Evolutionary conservation across 225 moss, liverwort and hornwort genomes (phyloP).

Genomic region (Ulota crispa): DNA sequence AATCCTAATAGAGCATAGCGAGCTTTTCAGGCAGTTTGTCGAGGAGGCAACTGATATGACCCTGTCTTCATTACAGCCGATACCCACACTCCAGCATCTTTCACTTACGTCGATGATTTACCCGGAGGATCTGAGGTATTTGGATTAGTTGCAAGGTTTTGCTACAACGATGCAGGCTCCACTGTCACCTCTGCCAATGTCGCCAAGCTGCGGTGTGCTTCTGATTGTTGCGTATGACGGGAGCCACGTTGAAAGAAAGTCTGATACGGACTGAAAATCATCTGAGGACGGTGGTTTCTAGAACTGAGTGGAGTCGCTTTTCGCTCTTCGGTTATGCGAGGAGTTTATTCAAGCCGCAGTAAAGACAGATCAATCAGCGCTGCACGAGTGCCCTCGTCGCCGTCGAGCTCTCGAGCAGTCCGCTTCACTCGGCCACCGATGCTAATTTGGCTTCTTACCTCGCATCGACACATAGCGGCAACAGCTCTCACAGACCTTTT

Average conservation of each 20-base stretch:
- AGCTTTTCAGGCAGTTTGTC: slow-evolving; percentile 61
- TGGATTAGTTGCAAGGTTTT: slow-evolving; percentile 75
- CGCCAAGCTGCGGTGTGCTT: slow-evolving; percentile 72
- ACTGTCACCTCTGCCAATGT: slow-evolving; percentile 70
- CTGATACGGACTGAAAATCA: slow-evolving; percentile 67
- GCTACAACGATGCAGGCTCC: slow-evolving; percentile 52
- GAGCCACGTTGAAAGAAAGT: slow-evolving; percentile 57
- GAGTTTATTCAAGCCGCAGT: slow-evolving; percentile 68
- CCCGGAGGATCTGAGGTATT: slow-evolving; percentile 84
- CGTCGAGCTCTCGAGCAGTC: slow-evolving; percentile 64
- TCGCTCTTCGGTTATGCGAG: slow-evolving; percentile 69
- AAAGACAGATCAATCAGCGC: slow-evolving; percentile 66
- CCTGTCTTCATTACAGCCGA: slow-evolving; percentile 36
- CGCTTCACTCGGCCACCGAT: slow-evolving; percentile 60
- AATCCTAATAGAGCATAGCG: slow-evolving; percentile 46
- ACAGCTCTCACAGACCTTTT: slow-evolving; percentile 74
- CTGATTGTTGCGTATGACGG: slow-evolving; percentile 84
- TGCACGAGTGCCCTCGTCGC: slow-evolving; percentile 62
- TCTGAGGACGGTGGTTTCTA: slow-evolving; percentile 73
- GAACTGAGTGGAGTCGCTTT: slow-evolving; percentile 84
- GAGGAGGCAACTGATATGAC: slow-evolving; percentile 34
- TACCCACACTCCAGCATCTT: slow-evolving; percentile 39
- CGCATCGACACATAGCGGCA: slow-evolving; percentile 62
- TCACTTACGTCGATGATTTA: slow-evolving; percentile 66
- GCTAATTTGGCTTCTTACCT: slow-evolving; percentile 61